Evolutionary conservation across 2,329 filamentous ascomycete species (phyloP).

Genomic region (Pyricularia grisea): DNA sequence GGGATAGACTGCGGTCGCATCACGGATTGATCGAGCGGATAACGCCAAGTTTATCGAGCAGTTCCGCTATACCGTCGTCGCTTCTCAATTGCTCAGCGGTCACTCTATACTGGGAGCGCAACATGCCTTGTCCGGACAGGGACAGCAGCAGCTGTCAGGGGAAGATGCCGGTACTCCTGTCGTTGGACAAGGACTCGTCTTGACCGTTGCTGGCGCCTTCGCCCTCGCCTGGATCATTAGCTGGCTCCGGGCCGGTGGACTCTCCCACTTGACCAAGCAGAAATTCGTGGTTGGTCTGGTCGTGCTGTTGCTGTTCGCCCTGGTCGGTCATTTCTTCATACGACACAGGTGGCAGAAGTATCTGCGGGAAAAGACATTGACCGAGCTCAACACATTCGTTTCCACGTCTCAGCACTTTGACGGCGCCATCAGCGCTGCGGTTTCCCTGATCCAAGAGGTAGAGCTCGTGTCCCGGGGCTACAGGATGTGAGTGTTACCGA

Average conservation of each 20-base stretch:
- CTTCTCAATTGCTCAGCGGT: conserved; percentile 77
- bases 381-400: conserved; percentile 59
- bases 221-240: conserved; percentile 63
- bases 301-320: conserved; percentile 42
- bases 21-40: conserved; percentile 64
- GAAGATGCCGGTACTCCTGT: background rate
- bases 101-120: conserved; percentile 44
- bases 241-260: conserved; percentile 51
- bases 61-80: conserved; percentile 88
- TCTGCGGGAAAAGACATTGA: conserved; percentile 63
- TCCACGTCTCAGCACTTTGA: conserved; percentile 73
- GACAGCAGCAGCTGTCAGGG: conserved; percentile 4
- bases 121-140: conserved; percentile 8
- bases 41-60: conserved; percentile 83
- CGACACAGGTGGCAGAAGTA: conserved; percentile 75
- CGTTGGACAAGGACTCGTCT: conserved; percentile 28
- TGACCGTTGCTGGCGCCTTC: conserved; percentile 56
- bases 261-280: conserved; percentile 45
- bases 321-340: conserved; percentile 61
- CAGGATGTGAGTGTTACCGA: conserved; percentile 51
- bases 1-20: conserved; percentile 56
- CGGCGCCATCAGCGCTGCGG: conserved; percentile 61
- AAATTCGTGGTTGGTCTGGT: conserved; percentile 36
- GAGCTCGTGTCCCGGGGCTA: conserved; percentile 89
- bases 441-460: conserved; percentile 87